Base-by-base conservation (phyloP, 345 rosid genomes). In the Brassica nigra region DNA sequence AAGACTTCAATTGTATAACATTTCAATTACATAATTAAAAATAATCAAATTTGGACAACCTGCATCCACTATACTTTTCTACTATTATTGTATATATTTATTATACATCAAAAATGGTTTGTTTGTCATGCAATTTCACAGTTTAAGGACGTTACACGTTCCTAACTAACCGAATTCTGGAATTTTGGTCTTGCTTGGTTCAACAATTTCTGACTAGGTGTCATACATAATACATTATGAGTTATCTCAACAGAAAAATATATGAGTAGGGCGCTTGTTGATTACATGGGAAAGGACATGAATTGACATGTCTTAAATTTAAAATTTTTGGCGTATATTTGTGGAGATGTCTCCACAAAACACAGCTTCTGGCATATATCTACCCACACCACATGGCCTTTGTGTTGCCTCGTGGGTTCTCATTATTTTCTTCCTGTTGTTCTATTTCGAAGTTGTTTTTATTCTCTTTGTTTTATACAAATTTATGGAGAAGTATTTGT, bases 321-420 rank as follows among this genome's bases (percentile, higher is more conserved):
- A 28, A 33, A 59, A 59, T 59, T 9, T 27, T 10, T 59, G 31
- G 31, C 28, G 63, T 23, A 58, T 30, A 78, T 15, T 18, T 78
- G 66, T 71, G 71, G 65, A 77, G 44, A 55, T 78, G 81, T 78
- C 81, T 78, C 81, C 81, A 64, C 47, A 71, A 54, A 54, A 64
- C 72, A 71, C 59, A 78, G 71, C 76, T 78, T 78, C 59, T 77
- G 70, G 55, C 68, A 78, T 70, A 18, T 78, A 55, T 54, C n/a
- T 64, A 76, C 67, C 76, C 76, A 65, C 81, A 55, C 81, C 81
- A 78, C 72, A 78, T 78, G 81, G 76, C 72, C 27, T 71, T 27
- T 78, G 75, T 61, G 79, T 47, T 78, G 81, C 49, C 72, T 71
- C 72, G 49, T 71, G 66, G 75, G 75, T 69, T 77, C 55, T 68